Evolutionary conservation across 1,284 basidiomycete genomes (phyloP), one percentile per base, ranked within the genome.

Genomic region (Takashimella koratensis): DNA sequence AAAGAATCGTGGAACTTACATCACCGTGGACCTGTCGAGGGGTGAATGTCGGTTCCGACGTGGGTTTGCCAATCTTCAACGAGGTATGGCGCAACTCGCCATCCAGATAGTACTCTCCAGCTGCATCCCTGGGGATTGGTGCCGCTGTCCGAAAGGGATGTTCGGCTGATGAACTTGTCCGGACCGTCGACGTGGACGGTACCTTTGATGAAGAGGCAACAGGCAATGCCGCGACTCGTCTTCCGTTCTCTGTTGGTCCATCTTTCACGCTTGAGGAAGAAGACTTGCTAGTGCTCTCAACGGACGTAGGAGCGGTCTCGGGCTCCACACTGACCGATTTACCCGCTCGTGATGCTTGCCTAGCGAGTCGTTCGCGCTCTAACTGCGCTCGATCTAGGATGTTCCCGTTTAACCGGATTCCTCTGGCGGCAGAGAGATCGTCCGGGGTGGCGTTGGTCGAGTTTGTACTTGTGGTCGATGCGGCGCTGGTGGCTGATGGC

Each of bases 91-190:
- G 57, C 3, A 74, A 47, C 50, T 74, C 73, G 1, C 73, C 73
- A 24, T 71, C 62, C 1, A 63, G 64, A 50, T 66, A 74, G 49
- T 70, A 72, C 46, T 74, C 68, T 2, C 73, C 73, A 0, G 67
- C 73, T 1, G 67, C 67, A 55, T 74, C 73, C 5, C 44, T 47
- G 2, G 69, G 68, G 23, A 68, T 65, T 1, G 66, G 55, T 1
- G 57, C 60, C 10, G 46, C 3, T 0, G 62, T 46, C 27, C 70
- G 71, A 25, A 70, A 57, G 2, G 72, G 72, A 51, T 73, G 72
- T 30, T 54, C 42, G 23, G 40, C 4, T 13, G 46, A 11, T 5
- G 54, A 2, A 25, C 1, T 45, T 22, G 30, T 51, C 48, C 10
- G 44, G 23, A 6, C 39, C 13, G 39, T 25, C 26, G 26, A 30